Evolutionary conservation across 257 asterid genomes (phyloP), one percentile per base, ranked within the genome.

Genomic region (Plantago major): DNA sequence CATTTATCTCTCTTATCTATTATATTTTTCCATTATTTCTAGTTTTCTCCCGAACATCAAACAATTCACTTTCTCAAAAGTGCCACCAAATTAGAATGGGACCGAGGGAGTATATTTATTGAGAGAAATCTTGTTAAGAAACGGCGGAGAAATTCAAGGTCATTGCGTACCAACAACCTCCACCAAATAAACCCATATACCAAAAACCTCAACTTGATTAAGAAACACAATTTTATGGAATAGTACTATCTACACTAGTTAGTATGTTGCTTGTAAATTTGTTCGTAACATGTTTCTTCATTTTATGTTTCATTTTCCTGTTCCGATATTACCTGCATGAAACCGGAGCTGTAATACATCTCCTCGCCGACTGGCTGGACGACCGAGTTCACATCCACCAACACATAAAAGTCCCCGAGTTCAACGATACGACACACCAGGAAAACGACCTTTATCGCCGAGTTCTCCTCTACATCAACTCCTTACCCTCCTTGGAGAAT

Each of bases 301-400:
- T 78, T 55, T 42, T 84, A 38, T 60, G 7, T 7, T 33, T 4
- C 6, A 33, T 33, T 33, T 33, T 7, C 40, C 40, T 33, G 6
- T 7, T 69, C 60, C 81, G 94, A 55, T 81, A 74, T 19, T 74
- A 86, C 13, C 67, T 86, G 9, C 79, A 84, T 62, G 81, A 83
- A 61, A 89, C 95, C 26, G 26, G 26, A 1, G 90, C 91, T 42
- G 78, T 89, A n/a, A 84, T 89, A 6, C 75, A 58, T 10, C 79
- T 70, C 46, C 69, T 79, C 17, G 56, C 33, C 7, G 76, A 75
- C 16, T 84, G 87, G 86, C 22, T 86, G 6, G 84, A 73, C 22
- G 89, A 86, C 63, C 76, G 77, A 55, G 66, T 86, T 62, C 97
- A 89, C 58, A 86, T 79, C 42, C 87, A 84, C 69, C 95, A 89